Evolutionary conservation across 768 basidiomycete species (phyloP).

Genomic region (Terana coerulea): DNA sequence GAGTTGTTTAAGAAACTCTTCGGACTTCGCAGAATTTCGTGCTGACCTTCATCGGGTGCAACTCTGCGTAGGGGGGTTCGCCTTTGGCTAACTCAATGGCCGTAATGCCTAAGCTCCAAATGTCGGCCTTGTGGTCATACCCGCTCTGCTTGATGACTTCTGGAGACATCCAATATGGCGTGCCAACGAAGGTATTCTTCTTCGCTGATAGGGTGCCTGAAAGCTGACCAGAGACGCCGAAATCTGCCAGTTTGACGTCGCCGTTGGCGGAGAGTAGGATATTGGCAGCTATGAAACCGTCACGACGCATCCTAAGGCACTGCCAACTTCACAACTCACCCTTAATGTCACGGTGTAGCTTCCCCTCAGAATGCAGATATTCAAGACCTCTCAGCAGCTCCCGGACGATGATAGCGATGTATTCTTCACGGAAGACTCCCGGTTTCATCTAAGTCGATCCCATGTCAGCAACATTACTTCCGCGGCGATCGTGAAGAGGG

Average conservation of each 20-base stretch:
- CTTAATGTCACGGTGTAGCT: conserved; percentile 99
- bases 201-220: conserved; percentile 89
- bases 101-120: conserved; percentile 97
- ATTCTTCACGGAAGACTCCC: conserved; percentile 96
- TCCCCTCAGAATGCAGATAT: conserved; percentile 94
- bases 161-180: conserved; percentile 99
- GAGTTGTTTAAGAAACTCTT: not conserved
- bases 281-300: conserved; percentile 73
- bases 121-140: conserved; percentile 98
- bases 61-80: conserved; percentile 96
- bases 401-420: conserved; percentile 94
- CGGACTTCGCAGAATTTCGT: not conserved
- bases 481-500: conserved; percentile 16
- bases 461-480: conserved; percentile 3
- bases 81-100: conserved; percentile 97
- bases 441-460: conserved; percentile 81
- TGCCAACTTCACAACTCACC: conserved; percentile 42
- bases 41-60: conserved; percentile 97
- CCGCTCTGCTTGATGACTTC: conserved; percentile 99
- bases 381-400: conserved; percentile 92
- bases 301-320: not conserved
- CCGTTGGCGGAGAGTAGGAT: conserved; percentile 89
- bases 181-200: conserved; percentile 98
- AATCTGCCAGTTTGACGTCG: conserved; percentile 97
- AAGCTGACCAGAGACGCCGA: conserved; percentile 97